Base-by-base conservation (phyloP, 768 basidiomycete genomes). In the Suillus tomentosus region DNA sequence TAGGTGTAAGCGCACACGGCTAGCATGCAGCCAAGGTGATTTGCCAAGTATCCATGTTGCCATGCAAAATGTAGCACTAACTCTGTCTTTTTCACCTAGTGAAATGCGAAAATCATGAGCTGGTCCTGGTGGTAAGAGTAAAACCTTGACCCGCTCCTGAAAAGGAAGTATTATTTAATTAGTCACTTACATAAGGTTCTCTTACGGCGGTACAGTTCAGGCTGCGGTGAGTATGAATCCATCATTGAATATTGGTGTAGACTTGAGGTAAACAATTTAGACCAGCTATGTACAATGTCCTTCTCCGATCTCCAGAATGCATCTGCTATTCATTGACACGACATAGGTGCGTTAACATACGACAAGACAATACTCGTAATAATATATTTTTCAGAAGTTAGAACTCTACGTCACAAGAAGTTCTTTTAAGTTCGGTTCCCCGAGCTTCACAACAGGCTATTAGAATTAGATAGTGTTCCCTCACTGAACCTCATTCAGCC, bases 11-110 rank as follows among this genome's bases (percentile, higher is more conserved):
- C 72, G 68, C 5, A 64, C 54, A 8, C 68, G 70, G 40, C 61
- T 62, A 37, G 68, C 64, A 13, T 55, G 60, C 8, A 68, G 54
- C 66, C 59, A 74, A 19, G 64, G 63, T 17, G 57, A 27, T 40
- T 63, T 62, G 47, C 65, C 58, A 9, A 66, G 58, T 1, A 70
- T 62, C 72, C 68, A 75, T 70, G 73, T 60, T 36, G 74, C 70
- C 74, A 75, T 74, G 61, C 59, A 39, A 60, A 17, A 10, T 40
- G 57, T 27, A 42, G 57, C 10, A 22, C 24, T 27, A 19, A 19
- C n/a, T 40, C 9, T 40, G 17, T 34, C 31, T 42, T 14, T 37
- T 40, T 58, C 17, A 17, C 57, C 17, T 58, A 58, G 39, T 17
- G 17, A 11, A n/a, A n/a, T 37, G 13, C 36, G 22, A 40, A 15